phyloP scores from a whole-genome alignment of 169 alveolate genomes.

The Cryptosporidium xiaoi region DNA sequence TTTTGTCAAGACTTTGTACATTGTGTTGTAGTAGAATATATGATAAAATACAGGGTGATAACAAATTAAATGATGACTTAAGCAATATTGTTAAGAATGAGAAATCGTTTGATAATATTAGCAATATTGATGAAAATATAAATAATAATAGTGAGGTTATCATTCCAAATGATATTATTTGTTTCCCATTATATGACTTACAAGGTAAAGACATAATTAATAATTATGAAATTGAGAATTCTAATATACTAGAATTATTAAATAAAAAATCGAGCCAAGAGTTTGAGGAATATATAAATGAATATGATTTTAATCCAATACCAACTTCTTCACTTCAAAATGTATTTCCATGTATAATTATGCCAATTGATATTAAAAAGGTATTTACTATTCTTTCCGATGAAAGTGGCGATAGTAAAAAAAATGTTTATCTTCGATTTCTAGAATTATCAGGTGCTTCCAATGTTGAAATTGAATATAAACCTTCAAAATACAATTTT shows the following conservation, averaged over 20 bases:
- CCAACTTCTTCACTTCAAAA: slow-evolving; percentile 58
- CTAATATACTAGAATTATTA: slow-evolving; percentile 6
- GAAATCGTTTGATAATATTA: slow-evolving; percentile 6
- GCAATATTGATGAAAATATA: background rate
- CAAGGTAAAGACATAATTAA: slow-evolving; percentile 17
- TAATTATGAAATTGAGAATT: slow-evolving; percentile 20
- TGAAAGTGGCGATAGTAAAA: slow-evolving; percentile 7
- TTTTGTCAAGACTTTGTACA: slow-evolving; percentile 54
- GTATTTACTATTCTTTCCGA: slow-evolving; percentile 31
- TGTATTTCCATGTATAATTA: slow-evolving; percentile 46
- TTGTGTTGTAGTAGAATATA: slow-evolving; percentile 38
- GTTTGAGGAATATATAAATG: slow-evolving; percentile 47
- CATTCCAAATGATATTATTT: slow-evolving; percentile 29
- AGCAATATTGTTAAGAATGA: background rate
- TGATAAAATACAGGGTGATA: slow-evolving; percentile 15
- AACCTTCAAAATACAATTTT: slow-evolving; percentile 20
- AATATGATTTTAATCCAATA: slow-evolving; percentile 31
- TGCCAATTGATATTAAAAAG: slow-evolving; percentile 15
- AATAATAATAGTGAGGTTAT: slow-evolving; percentile 1
- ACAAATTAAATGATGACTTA: background rate
- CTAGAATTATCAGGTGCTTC: slow-evolving; percentile 44
- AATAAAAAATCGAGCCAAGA: slow-evolving; percentile 33
- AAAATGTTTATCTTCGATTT: slow-evolving; percentile 43
- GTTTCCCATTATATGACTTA: slow-evolving; percentile 18
- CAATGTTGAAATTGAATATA: slow-evolving; percentile 45